phyloP scores from a whole-genome alignment of 352 stramenopile genomes.

The Phytophthora multivora region DNA sequence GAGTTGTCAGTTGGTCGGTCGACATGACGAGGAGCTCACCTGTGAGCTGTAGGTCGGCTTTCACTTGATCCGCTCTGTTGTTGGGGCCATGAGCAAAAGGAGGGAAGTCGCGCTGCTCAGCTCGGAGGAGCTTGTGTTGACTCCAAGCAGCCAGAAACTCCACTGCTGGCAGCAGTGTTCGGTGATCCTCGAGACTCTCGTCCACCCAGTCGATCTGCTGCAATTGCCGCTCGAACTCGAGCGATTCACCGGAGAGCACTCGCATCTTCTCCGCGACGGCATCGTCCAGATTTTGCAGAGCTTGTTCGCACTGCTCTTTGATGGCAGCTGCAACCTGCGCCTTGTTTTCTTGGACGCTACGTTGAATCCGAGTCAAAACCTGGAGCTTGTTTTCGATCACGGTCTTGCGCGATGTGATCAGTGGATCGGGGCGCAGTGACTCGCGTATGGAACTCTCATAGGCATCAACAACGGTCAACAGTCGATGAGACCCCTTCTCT shows the following conservation, averaged over 20 bases:
- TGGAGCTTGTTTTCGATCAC: conserved; percentile 67
- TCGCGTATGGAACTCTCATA: conserved; percentile 73
- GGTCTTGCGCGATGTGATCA: conserved; percentile 67
- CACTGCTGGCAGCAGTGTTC: conserved; percentile 43
- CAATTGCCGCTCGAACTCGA: conserved; percentile 67
- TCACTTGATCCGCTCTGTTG: conserved; percentile 56
- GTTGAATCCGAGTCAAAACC: conserved; percentile 40
- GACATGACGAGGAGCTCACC: conserved; percentile 57
- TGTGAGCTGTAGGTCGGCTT: conserved; percentile 64
- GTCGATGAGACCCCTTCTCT: conserved; percentile 74
- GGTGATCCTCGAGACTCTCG: conserved; percentile 56
- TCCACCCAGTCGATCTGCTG: conserved; percentile 82
- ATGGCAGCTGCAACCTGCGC: conserved; percentile 55
- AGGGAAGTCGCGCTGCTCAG: conserved; percentile 73
- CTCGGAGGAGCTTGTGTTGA: conserved; percentile 68
- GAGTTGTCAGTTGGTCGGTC: conserved; percentile 33
- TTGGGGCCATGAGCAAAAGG: conserved; percentile 23
- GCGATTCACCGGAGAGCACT: conserved; percentile 56
- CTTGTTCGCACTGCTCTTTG: conserved; percentile 52
- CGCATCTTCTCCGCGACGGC: conserved; percentile 49
- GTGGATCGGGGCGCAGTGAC: conserved; percentile 61
- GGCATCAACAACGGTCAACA: conserved; percentile 65
- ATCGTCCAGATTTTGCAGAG: conserved; percentile 49
- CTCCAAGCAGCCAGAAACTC: conserved; percentile 74
- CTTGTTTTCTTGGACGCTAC: conserved; percentile 46